Percentiles rank a stretch among this genome's conserved stretches.
Evolutionary conservation across 2,329 filamentous ascomycete genomes (phyloP).

Genomic region (Proliferodiscus dingleyae): DNA sequence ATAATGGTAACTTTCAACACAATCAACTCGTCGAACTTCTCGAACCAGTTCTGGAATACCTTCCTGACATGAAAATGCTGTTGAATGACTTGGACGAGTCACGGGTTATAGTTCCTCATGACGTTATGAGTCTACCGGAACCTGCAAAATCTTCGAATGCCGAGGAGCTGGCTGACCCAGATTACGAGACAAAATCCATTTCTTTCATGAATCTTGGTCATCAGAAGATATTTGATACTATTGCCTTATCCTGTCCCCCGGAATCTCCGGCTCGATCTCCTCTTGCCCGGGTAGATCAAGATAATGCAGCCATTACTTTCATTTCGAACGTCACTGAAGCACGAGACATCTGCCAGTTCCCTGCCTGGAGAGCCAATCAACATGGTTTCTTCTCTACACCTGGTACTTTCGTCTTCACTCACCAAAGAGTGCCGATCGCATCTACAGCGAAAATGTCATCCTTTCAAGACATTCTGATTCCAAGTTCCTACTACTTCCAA

Average conservation of each 20-base stretch:
- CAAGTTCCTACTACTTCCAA: slow-evolving; percentile 1
- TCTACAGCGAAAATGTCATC: slow-evolving; percentile 1
- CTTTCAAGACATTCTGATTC: slow-evolving; percentile 1
- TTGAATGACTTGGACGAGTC: neutral
- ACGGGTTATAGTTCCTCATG: neutral
- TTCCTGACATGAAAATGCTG: neutral
- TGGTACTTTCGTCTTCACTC: neutral
- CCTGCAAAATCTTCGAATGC: neutral
- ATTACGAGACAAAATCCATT: neutral
- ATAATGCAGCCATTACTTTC: neutral
- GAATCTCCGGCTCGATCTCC: neutral
- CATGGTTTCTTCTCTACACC: slow-evolving; percentile 1
- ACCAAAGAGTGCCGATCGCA: neutral
- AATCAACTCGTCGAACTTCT: neutral
- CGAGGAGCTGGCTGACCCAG: neutral
- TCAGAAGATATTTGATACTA: neutral
- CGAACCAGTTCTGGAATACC: neutral
- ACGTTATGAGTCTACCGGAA: neutral
- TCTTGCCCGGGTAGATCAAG: neutral
- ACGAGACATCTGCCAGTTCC: neutral
- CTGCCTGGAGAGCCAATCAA: neutral
- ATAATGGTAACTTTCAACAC: neutral
- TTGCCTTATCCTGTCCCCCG: neutral
- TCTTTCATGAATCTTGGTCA: neutral
- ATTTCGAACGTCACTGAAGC: neutral